Conservation (phyloP, 345 rosid genomes). For the Syzygium oleosum region DNA sequence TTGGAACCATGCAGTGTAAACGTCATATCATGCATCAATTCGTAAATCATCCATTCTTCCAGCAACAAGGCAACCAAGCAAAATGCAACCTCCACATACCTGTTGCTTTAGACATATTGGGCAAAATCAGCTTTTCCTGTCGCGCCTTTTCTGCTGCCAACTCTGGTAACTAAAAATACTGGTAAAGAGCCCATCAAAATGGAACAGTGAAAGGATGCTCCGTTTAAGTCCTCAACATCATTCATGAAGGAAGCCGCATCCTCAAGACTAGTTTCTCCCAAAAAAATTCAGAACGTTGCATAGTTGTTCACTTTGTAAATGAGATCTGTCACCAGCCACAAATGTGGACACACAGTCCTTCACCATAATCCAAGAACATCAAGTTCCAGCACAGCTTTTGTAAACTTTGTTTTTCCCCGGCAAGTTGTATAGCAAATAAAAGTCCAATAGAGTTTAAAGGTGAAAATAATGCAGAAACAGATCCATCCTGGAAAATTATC, state of each 20-base stretch:
- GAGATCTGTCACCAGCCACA: slow-evolving; percentile 49
- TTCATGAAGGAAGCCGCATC: slow-evolving; percentile 16
- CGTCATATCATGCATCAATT: neutral
- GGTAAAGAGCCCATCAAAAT: neutral
- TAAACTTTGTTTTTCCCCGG: neutral
- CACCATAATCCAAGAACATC: slow-evolving; percentile 62
- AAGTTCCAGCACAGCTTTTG: slow-evolving; percentile 8
- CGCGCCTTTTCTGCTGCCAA: neutral
- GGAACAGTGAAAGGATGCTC: neutral
- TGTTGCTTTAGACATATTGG: neutral
- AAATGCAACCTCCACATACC: neutral
- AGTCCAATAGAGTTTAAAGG: neutral
- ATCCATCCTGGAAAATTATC: neutral
- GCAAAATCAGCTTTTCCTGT: neutral
- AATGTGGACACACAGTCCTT: slow-evolving; percentile 37
- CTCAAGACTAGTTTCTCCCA: slow-evolving; percentile 8
- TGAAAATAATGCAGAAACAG: neutral
- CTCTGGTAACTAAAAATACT: neutral
- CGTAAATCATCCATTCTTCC: neutral
- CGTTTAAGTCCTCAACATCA: slow-evolving; percentile 5
- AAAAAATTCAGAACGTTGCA: slow-evolving; percentile 28
- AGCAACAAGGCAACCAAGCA: neutral
- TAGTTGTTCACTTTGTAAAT: slow-evolving; percentile 39
- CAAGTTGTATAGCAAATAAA: neutral
- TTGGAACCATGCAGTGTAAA: neutral